Evolutionary conservation across 2,329 filamentous ascomycete species (phyloP).

Genomic region (Microsporum audouinii): DNA sequence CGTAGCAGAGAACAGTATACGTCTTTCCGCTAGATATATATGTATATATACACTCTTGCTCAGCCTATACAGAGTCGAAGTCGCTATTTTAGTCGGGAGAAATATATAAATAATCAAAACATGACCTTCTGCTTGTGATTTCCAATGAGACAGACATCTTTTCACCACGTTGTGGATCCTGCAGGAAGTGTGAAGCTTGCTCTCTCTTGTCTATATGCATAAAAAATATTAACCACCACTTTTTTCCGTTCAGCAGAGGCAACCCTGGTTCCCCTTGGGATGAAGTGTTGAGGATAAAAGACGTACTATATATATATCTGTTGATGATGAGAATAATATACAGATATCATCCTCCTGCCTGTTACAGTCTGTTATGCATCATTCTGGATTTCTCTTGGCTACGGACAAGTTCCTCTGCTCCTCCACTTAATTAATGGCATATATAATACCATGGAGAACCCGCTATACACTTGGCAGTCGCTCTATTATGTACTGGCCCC

Average conservation of each 20-base stretch:
- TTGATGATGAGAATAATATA: no score
- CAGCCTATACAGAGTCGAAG: background rate
- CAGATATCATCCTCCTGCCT: no score
- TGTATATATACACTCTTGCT: background rate
- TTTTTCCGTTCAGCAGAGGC: background rate
- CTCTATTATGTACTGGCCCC: no score
- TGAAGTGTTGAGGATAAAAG: background rate
- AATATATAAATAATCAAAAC: background rate
- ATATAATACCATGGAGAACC: background rate
- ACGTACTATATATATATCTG: background rate
- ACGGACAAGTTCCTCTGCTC: background rate
- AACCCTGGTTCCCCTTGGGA: background rate
- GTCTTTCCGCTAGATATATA: background rate
- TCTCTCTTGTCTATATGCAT: background rate
- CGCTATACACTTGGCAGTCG: background rate
- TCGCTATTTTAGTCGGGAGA: no score
- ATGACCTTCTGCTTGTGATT: background rate
- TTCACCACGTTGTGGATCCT: background rate
- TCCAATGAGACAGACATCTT: background rate
- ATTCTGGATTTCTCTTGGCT: background rate
- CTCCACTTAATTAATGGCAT: background rate
- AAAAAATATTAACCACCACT: no score
- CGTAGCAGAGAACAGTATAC: no score
- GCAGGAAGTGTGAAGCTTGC: slow-evolving; percentile 3
- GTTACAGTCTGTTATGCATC: background rate